Evolutionary conservation across 2,329 filamentous ascomycete genomes (phyloP), one percentile per base, ranked within the genome.

Genomic region (Sporothrix brasiliensis): DNA sequence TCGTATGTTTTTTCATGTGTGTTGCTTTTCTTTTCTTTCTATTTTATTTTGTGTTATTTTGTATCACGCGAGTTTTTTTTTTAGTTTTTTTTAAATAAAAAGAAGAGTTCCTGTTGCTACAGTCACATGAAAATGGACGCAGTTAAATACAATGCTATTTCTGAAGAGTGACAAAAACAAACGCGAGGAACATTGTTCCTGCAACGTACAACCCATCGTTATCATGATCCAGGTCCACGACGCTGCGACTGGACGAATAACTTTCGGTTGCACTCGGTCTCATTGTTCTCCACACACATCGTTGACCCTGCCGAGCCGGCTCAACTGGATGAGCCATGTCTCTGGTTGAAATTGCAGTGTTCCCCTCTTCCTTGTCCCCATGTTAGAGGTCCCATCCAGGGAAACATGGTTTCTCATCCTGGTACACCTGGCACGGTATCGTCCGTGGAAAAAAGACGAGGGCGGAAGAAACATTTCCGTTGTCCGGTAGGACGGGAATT

Each of bases 381-480:
- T 34, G 34, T 0, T 6, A 3, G 34, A 34, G 34, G 34, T 44
- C 41, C 19, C 10, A 9, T 61, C 34, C 34, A 34, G 34, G n/a
- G 0, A 2, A 10, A 14, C 34, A 44, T 34, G 34, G 19, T 6
- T 21, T 39, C 30, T 9, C 30, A 2, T 41, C 54, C 50, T 14
- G 21, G 19, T 61, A n/a, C 14, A 16, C 16, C 56, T 24, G 54
- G 24, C 52, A 54, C 0, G 19, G 27, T n/a, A 6, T 56, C 14
- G 34, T 61, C 56, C 56, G 44, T n/a, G 56, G 56, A 61, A 24
- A 60, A 39, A 53, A 60, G 27, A 53, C 27, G 24, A 70, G 69
- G 69, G 21, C 69, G 69, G 69, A 71, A 49, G 47, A 56, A 41
- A 24, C 34, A 30, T 68, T 50, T 68, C 65, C 69, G 69, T 49